These are phyloP conservation scores for Mycena citricolor DNA, from an alignment of 1,284 basidiomycete genomes.

Conservation along the genomic window DNA sequence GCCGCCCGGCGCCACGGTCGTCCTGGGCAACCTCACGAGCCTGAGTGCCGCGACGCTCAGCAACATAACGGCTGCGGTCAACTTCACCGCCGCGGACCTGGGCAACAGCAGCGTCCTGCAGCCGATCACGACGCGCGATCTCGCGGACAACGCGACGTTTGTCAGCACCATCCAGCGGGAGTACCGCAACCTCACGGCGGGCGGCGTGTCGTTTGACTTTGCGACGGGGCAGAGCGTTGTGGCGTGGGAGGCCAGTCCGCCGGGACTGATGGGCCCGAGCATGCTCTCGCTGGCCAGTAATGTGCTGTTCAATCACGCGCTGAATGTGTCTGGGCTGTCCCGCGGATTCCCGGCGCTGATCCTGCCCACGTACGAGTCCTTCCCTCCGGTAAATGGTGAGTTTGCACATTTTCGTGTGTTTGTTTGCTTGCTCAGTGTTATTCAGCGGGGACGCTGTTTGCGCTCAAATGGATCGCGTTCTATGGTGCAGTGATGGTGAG, in stretches of 20 bases:
- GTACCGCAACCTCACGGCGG: constrained; percentile 51
- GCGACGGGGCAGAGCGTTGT: constrained; percentile 47
- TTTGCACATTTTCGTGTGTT: background rate
- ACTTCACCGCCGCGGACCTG: constrained; percentile 6
- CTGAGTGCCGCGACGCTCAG: constrained; percentile 14
- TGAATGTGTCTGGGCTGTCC: constrained; percentile 45
- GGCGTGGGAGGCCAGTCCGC: constrained; percentile 63
- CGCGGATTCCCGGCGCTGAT: constrained; percentile 47
- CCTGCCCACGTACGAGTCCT: constrained; percentile 49
- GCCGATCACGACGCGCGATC: constrained; percentile 25
- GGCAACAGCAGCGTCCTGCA: constrained; percentile 17
- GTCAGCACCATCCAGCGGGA: constrained; percentile 47
- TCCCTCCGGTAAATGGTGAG: constrained; percentile 47
- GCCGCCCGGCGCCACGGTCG: constrained; percentile 7
- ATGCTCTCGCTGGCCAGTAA: constrained; percentile 71
- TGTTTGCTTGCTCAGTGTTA: background rate
- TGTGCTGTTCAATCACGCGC: constrained; percentile 58
- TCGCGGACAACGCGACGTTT: constrained; percentile 56
- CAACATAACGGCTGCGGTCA: constrained; percentile 1
- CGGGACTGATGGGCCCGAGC: constrained; percentile 52
- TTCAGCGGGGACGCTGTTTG: constrained; percentile 49
- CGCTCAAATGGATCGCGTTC: constrained; percentile 67
- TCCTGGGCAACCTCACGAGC: constrained; percentile 5
- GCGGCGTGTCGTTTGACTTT: constrained; percentile 60
- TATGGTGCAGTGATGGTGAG: constrained; percentile 67